Conservation (phyloP, 495 filamentous ascomycete genomes). For the Collariella sp. region DNA sequence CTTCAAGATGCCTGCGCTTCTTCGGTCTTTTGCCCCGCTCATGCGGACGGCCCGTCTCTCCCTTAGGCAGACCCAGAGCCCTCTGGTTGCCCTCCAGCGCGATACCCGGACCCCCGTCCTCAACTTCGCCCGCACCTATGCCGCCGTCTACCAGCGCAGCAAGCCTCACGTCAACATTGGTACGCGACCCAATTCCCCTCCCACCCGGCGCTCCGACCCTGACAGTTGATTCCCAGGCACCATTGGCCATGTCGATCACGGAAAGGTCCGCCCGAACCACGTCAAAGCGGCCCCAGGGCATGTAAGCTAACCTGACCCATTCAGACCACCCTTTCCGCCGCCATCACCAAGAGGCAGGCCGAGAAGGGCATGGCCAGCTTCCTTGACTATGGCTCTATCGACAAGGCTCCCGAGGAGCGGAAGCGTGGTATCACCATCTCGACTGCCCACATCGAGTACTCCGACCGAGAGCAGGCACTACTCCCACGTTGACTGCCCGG, state of each 20-base stretch:
- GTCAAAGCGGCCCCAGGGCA: background rate
- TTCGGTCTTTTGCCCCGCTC: slow-evolving; percentile 59
- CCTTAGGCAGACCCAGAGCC: slow-evolving; percentile 56
- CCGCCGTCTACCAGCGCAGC: slow-evolving; percentile 76
- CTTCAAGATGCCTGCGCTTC: slow-evolving; percentile 54
- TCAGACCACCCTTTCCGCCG: slow-evolving; percentile 92
- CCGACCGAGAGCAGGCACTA: slow-evolving; percentile 88
- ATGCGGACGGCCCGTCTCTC: slow-evolving; percentile 59
- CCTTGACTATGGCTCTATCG: slow-evolving; percentile 94
- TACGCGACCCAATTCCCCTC: slow-evolving; percentile 36
- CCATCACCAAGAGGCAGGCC: slow-evolving; percentile 94
- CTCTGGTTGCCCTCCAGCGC: slow-evolving; percentile 49
- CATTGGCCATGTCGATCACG: slow-evolving; percentile 99
- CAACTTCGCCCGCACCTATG: slow-evolving; percentile 63
- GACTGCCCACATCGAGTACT: slow-evolving; percentile 95
- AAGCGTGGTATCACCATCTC: slow-evolving; percentile 99
- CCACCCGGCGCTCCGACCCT: slow-evolving; percentile 6
- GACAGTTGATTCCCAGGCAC: slow-evolving; percentile 51
- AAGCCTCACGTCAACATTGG: slow-evolving; percentile 99
- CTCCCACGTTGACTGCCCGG: slow-evolving; percentile 98
- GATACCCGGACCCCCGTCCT: slow-evolving; percentile 59
- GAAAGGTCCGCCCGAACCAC: slow-evolving; percentile 58
- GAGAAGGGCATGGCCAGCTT: slow-evolving; percentile 88
- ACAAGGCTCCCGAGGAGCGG: slow-evolving; percentile 97
- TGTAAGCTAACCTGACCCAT: slow-evolving; percentile 20